Evolutionary conservation across 225 moss, liverwort and hornwort species (phyloP).

Genomic region (Physcomitrium patens): DNA sequence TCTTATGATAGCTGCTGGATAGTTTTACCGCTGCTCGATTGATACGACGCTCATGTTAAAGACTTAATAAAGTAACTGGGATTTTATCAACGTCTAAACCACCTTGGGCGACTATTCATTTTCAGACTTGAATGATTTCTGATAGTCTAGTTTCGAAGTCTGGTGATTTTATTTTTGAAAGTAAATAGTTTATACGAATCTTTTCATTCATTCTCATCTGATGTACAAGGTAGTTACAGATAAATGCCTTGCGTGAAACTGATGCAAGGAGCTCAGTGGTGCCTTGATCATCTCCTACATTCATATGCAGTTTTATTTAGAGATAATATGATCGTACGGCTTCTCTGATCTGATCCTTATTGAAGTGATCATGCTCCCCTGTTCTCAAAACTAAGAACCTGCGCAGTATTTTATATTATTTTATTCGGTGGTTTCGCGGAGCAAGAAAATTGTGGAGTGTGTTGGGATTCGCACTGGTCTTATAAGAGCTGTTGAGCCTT

Average conservation of each 20-base stretch:
- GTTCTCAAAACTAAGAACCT: background rate
- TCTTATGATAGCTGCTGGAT: no score
- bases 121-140: constrained; percentile 17
- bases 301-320: background rate
- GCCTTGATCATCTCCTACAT: background rate
- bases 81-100: background rate
- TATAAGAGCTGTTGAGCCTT: constrained; percentile 11
- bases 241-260: constrained; percentile 10
- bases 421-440: background rate
- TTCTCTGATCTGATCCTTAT: constrained; percentile 7
- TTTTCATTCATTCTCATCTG: background rate
- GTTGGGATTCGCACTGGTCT: constrained; percentile 19
- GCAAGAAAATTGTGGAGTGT: background rate
- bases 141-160: background rate
- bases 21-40: no score
- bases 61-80: background rate
- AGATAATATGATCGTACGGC: background rate
- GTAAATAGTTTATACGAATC: background rate
- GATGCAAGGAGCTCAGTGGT: constrained; percentile 11
- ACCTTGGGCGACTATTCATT: constrained; percentile 4
- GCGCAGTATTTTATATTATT: background rate
- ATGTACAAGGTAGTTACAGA: background rate
- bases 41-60: no score
- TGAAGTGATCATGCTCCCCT: constrained; percentile 1
- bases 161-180: background rate